Evolutionary conservation across 169 alveolate genomes (phyloP), one percentile per base, ranked within the genome.

Genomic region (Cryptosporidium baileyi): DNA sequence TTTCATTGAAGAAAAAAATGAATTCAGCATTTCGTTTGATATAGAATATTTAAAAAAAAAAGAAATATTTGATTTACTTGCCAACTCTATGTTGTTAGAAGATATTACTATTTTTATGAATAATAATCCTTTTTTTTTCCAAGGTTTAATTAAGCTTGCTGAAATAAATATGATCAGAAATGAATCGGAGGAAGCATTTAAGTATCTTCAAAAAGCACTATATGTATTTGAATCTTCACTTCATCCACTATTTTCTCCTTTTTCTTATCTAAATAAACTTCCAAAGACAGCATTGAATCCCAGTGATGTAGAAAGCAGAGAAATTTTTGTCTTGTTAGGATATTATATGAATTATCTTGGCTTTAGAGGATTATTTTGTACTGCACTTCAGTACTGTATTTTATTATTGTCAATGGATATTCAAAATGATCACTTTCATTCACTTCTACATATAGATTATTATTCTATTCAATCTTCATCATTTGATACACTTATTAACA

Each of bases 211-310:
- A 36, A 74, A 74, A 13, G 65, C 85, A 52, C 34, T 74, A 15
- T 74, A 74, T 59, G 85, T 74, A 51, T 51, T 74, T 74, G 85
- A 54, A 34, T 74, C 85, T 34, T 74, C 85, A 24, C 34, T 74
- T 2, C 63, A 74, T 74, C 85, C 85, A 32, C 54, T 7, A 38
- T 74, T 74, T 38, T 74, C 85, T 1, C 85, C 85, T 32, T 74
- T 74, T 41, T 52, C 26, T 15, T 54, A 54, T 54, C 22, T 6
- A 24, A 57, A 74, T 36, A 60, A 60, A 1, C 54, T 22, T 30
- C 85, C 85, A 22, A 74, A 22, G 22, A 57, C 67, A 9, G 24
- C 30, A 5, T 36, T 74, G 4, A 74, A 54, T 17, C 54, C 85
- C 0, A 40, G 54, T 54, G 85, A 74, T 1, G 28, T 57, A 8